phyloP scores from a whole-genome alignment of 108 stramenopile genomes.

The Skeletonema potamos region DNA sequence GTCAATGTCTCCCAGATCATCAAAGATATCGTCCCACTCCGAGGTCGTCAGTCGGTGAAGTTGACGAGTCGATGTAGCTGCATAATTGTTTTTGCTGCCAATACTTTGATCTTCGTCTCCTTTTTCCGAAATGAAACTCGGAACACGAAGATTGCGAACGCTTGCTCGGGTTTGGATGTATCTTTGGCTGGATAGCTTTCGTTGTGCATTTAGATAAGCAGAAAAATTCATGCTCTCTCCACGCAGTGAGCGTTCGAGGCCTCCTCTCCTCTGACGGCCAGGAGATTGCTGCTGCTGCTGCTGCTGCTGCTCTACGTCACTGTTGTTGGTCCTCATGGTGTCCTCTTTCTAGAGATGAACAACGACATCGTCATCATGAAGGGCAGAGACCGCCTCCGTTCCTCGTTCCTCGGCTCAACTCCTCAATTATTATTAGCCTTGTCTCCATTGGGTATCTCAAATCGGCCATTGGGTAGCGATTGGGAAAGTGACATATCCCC shows the following conservation, averaged over 20 bases:
- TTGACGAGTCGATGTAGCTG: neutral
- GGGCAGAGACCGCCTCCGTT: too few relatives aligned
- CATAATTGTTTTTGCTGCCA: neutral
- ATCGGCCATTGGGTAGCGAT: too few relatives aligned
- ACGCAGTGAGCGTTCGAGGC: neutral
- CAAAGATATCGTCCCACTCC: constrained; percentile 10
- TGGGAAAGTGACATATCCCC: too few relatives aligned
- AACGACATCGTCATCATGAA: too few relatives aligned
- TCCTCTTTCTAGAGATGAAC: too few relatives aligned
- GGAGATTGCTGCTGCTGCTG: neutral
- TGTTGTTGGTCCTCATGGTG: neutral
- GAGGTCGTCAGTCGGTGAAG: neutral
- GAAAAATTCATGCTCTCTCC: constrained; percentile 5
- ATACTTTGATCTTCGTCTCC: neutral
- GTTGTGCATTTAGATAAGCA: constrained; percentile 11
- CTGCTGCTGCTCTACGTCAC: neutral
- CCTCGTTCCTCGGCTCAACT: too few relatives aligned
- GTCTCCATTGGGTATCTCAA: too few relatives aligned
- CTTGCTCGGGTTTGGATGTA: neutral
- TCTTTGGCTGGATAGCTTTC: neutral
- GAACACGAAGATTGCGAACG: neutral
- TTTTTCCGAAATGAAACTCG: neutral
- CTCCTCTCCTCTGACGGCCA: neutral
- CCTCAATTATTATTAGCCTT: too few relatives aligned
- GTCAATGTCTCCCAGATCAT: constrained; percentile 12